Base-by-base conservation (phyloP, 768 basidiomycete genomes). In the Mycena capillaripes region DNA sequence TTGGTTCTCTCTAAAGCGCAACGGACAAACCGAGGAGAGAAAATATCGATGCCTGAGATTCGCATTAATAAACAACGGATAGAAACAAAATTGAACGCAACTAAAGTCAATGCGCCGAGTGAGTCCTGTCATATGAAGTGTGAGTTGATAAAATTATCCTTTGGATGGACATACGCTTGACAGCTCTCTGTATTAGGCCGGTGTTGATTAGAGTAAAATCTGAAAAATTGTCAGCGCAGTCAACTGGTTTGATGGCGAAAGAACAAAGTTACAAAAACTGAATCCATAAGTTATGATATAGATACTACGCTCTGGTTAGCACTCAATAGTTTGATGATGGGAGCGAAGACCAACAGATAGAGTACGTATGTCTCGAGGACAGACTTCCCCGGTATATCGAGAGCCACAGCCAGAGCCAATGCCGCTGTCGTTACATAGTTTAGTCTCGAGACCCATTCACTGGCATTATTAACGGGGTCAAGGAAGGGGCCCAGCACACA, bases 81-180 rank as follows among this genome's bases (percentile, higher is more conserved):
- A 30, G 12, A n/a, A 14, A 67, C 23, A 55, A 53, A 25, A 12
- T n/a, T 42, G 38, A 40, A 55, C 44, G 63, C 2, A 85, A 93
- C 92, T 93, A 81, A 94, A 94, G 81, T 95, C 93, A 42, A 95
- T 86, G 29, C 94, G 88, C 29, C 87, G 85, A 8, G 89, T 84
- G 32, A 91, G 76, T 50, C 86, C 92, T 94, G 69, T 21, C 65
- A 60, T 52, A 69, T 59, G 52, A 42, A 25, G 42, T 21, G 38
- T 25, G 46, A 63, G 44, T 10, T 10, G 40, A 40, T 32, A 30
- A 6, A 25, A 30, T 60, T 19, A 48, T 11, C 27, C 30, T 62
- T 27, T 11, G 32, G 16, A 21, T 29, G 21, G 17, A 80, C 88
- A 53, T 68, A 93, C 92, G 84, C 80, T 95, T 94, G 38, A 94